Evolutionary conservation across 106 monocot species (phyloP), one percentile per base, ranked within the genome.

Genomic region (Phalaenopsis equestris): DNA sequence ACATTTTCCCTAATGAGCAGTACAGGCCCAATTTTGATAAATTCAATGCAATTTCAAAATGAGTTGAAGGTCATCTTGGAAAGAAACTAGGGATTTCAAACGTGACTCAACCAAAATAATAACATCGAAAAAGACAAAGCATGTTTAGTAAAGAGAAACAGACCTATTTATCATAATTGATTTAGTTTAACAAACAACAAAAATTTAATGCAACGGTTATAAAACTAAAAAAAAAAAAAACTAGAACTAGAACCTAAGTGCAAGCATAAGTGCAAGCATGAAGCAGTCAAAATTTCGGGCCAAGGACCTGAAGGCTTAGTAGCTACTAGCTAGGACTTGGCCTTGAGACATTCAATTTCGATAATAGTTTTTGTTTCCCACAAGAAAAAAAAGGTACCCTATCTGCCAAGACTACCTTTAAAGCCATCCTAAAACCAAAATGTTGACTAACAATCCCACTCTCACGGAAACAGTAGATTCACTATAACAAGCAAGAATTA

Each of bases 31-130:
- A 4, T 38, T 70, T 70, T 70, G 37, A 70, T 3, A 65, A 65
- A 65, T 65, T 65, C 64, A 65, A 65, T 65, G 24, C 24, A 65
- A n/a, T 65, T 65, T 65, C 21, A 65, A 65, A 65, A 65, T 24
- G 64, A 23, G 64, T 24, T 23, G n/a, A 23, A 5, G 8, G 21
- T 65, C 64, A 65, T 30, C 64, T 65, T 65, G n/a, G 64, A 65
- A 65, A 38, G 70, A 39, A 70, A 70, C 37, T 70, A 4, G 14
- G 6, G 38, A 4, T 8, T 38, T 39, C 70, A 70, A 70, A 39
- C 2, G 11, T 15, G 39, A 36, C 14, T 70, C 70, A 70, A 38
- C 70, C 39, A 15, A 3, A 12, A 39, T 12, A 65, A 65, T 10
- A 65, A 6, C 21, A 65, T 6, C 24, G 24, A 24, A 6, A 65